Percentiles rank a stretch among this genome's conserved stretches.
phyloP scores from a whole-genome alignment of 78 protist genomes.

The Emiliania huxleyi region DNA sequence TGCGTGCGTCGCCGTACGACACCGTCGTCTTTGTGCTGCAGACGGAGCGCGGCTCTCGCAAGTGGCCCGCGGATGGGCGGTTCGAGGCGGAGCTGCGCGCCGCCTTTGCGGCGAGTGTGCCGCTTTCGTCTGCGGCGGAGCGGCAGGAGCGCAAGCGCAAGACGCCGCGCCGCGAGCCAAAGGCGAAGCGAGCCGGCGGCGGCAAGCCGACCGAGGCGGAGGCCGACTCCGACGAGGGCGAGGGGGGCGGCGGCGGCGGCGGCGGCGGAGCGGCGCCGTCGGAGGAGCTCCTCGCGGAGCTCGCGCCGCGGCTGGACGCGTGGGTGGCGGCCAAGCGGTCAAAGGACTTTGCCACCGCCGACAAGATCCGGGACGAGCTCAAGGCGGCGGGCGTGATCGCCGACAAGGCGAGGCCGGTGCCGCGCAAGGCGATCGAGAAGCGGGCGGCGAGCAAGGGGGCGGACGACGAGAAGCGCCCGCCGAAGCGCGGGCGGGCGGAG shows the following conservation, averaged over 20 bases:
- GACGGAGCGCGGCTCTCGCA: neutral
- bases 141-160: neutral
- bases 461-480: too few relatives aligned
- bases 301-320: neutral
- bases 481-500: too few relatives aligned
- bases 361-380: neutral
- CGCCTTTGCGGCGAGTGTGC: neutral
- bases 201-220: neutral
- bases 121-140: neutral
- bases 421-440: too few relatives aligned
- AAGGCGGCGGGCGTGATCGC: neutral
- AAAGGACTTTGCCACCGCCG: neutral
- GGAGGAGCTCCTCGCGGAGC: neutral
- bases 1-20: conserved; percentile 32
- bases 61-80: neutral
- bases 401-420: neutral
- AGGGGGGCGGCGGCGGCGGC: too few relatives aligned
- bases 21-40: conserved; percentile 14
- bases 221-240: neutral
- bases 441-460: too few relatives aligned
- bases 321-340: neutral
- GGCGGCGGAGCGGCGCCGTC: too few relatives aligned
- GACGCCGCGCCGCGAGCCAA: neutral
- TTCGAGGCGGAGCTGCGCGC: neutral
- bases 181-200: neutral